A percentile compares a stretch with the other conserved stretches of the same genome.
Conservation (phyloP, 2,329 filamentous ascomycete species). For the Fusarium illudens region DNA sequence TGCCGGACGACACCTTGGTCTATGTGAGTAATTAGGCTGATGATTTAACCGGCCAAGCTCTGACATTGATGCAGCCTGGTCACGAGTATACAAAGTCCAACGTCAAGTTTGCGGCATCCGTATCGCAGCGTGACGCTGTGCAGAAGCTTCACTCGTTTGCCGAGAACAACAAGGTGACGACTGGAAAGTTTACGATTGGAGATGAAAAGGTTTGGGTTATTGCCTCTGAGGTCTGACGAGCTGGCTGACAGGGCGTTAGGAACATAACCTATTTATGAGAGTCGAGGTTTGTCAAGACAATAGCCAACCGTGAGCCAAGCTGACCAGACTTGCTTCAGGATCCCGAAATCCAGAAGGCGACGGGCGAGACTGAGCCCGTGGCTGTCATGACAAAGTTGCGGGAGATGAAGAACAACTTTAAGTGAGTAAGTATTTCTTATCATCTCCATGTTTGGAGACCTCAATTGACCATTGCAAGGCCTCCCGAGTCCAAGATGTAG, state of each 20-base stretch:
- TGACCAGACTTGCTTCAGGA: conserved; percentile 61
- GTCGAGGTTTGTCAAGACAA: conserved; percentile 67
- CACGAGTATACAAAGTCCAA: conserved; percentile 99
- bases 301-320: background rate
- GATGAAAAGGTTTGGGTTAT: conserved; percentile 81
- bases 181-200: conserved; percentile 95
- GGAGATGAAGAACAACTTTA: conserved; percentile 87
- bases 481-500: conserved; percentile 46
- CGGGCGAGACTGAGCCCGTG: conserved; percentile 80
- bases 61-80: conserved; percentile 69
- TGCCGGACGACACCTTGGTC: conserved; percentile 92
- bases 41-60: background rate
- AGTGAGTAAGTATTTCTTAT: conserved; percentile 56
- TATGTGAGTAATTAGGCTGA: conserved; percentile 68
- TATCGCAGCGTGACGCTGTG: conserved; percentile 78
- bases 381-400: conserved; percentile 86
- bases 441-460: background rate
- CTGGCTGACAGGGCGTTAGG: conserved; percentile 55
- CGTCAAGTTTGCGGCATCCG: conserved; percentile 83
- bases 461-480: conserved; percentile 20
- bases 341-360: conserved; percentile 82
- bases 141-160: conserved; percentile 81
- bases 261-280: conserved; percentile 97
- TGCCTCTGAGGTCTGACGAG: background rate
- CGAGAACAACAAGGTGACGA: conserved; percentile 83